Conservation (phyloP, 371 early-diverging fungal species). For the Rhizopus delemar region DNA sequence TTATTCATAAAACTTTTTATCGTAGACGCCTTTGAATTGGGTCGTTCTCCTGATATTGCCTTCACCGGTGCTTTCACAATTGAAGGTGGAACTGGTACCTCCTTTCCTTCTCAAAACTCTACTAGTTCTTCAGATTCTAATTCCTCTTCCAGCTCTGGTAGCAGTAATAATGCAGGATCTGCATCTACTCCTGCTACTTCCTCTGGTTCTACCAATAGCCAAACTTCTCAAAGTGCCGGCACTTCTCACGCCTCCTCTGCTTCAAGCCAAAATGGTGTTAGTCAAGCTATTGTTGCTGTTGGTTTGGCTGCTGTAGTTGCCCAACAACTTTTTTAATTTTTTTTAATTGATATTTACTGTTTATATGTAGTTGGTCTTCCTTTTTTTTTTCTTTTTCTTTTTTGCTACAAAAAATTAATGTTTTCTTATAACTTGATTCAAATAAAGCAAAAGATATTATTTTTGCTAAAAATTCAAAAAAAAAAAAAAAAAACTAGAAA, state of each 20-base stretch:
- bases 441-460: no score
- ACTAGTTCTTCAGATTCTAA: constrained; percentile 6
- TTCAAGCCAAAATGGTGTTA: constrained; percentile 1
- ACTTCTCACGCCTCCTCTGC: constrained; percentile 17
- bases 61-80: constrained; percentile 53
- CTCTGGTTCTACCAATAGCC: constrained; percentile 17
- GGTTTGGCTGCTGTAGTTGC: constrained; percentile 24
- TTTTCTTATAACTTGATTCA: no score
- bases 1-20: background rate
- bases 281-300: constrained; percentile 12
- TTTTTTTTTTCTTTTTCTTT: background rate
- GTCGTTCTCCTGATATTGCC: constrained; percentile 51
- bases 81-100: constrained; percentile 35
- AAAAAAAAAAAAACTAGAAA: no score
- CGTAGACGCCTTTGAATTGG: constrained; percentile 52
- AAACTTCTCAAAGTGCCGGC: constrained; percentile 7
- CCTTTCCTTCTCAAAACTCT: constrained; percentile 9
- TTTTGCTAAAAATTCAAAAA: no score
- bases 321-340: constrained; percentile 22
- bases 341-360: background rate
- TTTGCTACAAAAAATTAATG: no score
- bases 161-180: constrained; percentile 10
- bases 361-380: constrained; percentile 11
- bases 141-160: background rate
- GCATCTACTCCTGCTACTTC: constrained; percentile 9